Base-by-base conservation (phyloP, 495 filamentous ascomycete species). In the Jackrogersella minutella region DNA sequence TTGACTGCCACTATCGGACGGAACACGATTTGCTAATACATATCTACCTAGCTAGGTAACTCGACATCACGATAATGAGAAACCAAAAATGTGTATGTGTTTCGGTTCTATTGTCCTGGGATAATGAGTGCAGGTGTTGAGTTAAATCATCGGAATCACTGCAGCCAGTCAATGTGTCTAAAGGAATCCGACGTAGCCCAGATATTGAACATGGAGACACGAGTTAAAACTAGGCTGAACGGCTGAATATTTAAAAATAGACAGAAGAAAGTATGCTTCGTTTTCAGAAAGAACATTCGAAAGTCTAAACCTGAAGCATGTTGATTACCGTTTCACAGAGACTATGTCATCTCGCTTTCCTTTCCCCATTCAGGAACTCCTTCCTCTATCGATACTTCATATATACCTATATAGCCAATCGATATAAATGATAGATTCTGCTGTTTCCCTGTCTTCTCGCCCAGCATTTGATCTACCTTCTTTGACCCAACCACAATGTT, bases 361-460 rank as follows among this genome's bases (percentile, higher is more conserved):
- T 30, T 59, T 50, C 44, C n/a, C 31, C n/a, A 43, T 59, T 40
- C 43, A 51, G 43, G 44, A 16, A 14, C 22, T 50, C 44, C 33
- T 28, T 26, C n/a, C n/a, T n/a, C n/a, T n/a, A n/a, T n/a, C n/a
- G n/a, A n/a, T n/a, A n/a, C n/a, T n/a, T n/a, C n/a, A n/a, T n/a
- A n/a, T n/a, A 49, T 49, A 30, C 44, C 22, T 36, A 30, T 44
- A 21, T 41, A 16, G 0, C 7, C 52, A n/a, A n/a, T n/a, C 34
- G 0, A 39, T 40, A 36, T 36, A 46, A 34, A 46, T 47, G 40
- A 9, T 5, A 21, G 30, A 13, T 8, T 16, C 39, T 47, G 17
- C 39, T 24, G 10, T 41, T 47, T 16, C 10, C 26, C 4, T n/a
- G 24, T 16, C 2, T 58, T 24, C 37, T 3, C 28, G 19, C 1